A percentile compares a stretch with the other conserved stretches of the same genome.
phyloP scores from a whole-genome alignment of 805 yeast species.

The Vanderwaltozyma tropicalis region DNA sequence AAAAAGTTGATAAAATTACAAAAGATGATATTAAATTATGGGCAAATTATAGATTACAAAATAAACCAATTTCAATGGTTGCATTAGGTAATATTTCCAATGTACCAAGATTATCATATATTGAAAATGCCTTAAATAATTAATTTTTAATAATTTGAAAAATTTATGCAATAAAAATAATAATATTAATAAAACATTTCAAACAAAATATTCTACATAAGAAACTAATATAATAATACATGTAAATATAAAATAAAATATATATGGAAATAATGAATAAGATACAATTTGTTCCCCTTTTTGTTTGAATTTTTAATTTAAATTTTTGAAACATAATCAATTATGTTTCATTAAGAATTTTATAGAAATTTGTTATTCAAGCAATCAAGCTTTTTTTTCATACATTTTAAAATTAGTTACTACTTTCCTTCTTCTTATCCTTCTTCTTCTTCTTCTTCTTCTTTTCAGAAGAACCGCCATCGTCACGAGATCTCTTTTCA shows the following conservation, averaged over 20 bases:
- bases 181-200: too few relatives aligned
- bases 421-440: slow-evolving; percentile 21
- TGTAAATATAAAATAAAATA: not conserved
- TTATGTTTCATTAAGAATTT: too few relatives aligned
- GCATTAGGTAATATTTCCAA: slow-evolving; percentile 75
- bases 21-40: slow-evolving; percentile 73
- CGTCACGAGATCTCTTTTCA: slow-evolving; percentile 31
- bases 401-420: not conserved
- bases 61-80: slow-evolving; percentile 80
- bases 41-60: slow-evolving; percentile 73
- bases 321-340: too few relatives aligned
- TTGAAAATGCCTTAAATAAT: slow-evolving; percentile 32
- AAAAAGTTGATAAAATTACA: slow-evolving; percentile 65
- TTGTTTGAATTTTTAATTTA: too few relatives aligned
- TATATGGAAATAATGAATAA: not conserved
- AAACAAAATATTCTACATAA: too few relatives aligned
- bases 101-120: slow-evolving; percentile 57
- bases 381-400: too few relatives aligned
- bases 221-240: not conserved
- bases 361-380: too few relatives aligned
- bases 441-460: slow-evolving; percentile 44
- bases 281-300: not conserved
- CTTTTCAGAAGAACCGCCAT: slow-evolving; percentile 28
- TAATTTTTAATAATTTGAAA: not conserved
- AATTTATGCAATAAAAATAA: too few relatives aligned